phyloP scores from a whole-genome alignment of 2,329 filamentous ascomycete species.

The Aspergillus eucalypticola region DNA sequence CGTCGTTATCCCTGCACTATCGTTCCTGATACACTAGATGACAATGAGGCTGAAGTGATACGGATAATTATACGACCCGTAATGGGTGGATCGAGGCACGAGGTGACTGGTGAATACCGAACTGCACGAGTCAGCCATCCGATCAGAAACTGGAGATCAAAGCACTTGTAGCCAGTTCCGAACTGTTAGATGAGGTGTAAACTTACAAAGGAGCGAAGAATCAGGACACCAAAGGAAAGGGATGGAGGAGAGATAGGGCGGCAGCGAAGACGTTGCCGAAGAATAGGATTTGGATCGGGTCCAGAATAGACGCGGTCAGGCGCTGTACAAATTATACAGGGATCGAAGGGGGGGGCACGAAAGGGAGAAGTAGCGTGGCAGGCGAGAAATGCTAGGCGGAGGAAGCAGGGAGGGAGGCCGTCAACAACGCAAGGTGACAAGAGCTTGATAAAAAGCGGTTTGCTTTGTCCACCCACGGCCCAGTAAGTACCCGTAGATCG shows the following conservation, averaged over 20 bases:
- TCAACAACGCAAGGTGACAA: slow-evolving; percentile 35
- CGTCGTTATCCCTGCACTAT: slow-evolving; percentile 18
- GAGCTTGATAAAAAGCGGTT: slow-evolving; percentile 28
- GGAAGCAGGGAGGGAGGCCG: slow-evolving; percentile 12
- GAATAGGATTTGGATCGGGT: slow-evolving; percentile 21
- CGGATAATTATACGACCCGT: slow-evolving; percentile 16
- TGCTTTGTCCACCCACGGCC: slow-evolving; percentile 36
- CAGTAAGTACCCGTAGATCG: slow-evolving; percentile 29
- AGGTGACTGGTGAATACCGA: slow-evolving; percentile 33
- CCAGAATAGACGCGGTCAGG: slow-evolving; percentile 25
- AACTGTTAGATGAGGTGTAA: slow-evolving; percentile 8
- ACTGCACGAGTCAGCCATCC: slow-evolving; percentile 23
- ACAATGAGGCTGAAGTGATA: not conserved
- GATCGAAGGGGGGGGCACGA: slow-evolving; percentile 24
- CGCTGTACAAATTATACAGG: slow-evolving; percentile 36
- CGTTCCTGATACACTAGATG: not conserved
- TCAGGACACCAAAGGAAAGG: slow-evolving; percentile 18
- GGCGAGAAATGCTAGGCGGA: slow-evolving; percentile 28
- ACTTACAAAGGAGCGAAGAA: slow-evolving; percentile 26
- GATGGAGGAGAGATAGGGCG: slow-evolving; percentile 18
- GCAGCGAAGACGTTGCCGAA: slow-evolving; percentile 12
- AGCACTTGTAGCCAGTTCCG: not conserved
- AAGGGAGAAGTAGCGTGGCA: slow-evolving; percentile 26
- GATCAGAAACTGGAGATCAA: not conserved
- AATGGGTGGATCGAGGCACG: slow-evolving; percentile 22